phyloP scores from a whole-genome alignment of 2,329 filamentous ascomycete species.

The Aureobasidium leucospermi region DNA sequence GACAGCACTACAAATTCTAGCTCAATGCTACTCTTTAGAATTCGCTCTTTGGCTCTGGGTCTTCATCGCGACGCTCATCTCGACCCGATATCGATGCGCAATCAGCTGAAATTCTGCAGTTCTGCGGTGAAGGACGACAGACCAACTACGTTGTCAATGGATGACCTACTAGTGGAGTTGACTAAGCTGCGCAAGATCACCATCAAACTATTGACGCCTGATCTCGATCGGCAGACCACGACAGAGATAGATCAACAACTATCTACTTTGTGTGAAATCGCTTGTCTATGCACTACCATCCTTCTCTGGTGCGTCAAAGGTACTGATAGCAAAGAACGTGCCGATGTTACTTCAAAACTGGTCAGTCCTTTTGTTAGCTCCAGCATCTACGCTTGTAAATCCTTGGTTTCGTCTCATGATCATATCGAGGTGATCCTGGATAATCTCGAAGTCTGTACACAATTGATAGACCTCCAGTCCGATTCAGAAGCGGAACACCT shows the following conservation, averaged over 20 bases:
- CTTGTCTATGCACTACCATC: background rate
- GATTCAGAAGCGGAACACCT: background rate
- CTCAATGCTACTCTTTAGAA: background rate
- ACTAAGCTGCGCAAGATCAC: background rate
- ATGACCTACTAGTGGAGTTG: background rate
- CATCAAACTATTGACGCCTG: background rate
- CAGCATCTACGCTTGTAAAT: background rate
- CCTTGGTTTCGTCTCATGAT: background rate
- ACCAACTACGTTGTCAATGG: background rate
- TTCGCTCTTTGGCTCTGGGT: background rate
- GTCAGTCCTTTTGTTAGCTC: constrained; percentile 4
- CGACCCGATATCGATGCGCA: background rate
- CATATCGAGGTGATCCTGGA: background rate
- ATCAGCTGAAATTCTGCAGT: background rate
- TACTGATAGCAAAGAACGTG: background rate
- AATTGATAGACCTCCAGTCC: background rate
- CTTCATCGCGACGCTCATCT: background rate
- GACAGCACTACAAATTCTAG: background rate
- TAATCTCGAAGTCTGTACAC: background rate
- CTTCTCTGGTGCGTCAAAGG: background rate
- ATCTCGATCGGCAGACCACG: background rate
- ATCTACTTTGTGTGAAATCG: background rate
- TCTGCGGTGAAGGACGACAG: background rate
- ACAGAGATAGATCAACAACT: background rate
- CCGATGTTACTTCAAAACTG: background rate